A percentile compares a stretch with the other conserved stretches of the same genome.
phyloP scores from a whole-genome alignment of 2,329 filamentous ascomycete species.

The Tolypocladium ophioglossoides region DNA sequence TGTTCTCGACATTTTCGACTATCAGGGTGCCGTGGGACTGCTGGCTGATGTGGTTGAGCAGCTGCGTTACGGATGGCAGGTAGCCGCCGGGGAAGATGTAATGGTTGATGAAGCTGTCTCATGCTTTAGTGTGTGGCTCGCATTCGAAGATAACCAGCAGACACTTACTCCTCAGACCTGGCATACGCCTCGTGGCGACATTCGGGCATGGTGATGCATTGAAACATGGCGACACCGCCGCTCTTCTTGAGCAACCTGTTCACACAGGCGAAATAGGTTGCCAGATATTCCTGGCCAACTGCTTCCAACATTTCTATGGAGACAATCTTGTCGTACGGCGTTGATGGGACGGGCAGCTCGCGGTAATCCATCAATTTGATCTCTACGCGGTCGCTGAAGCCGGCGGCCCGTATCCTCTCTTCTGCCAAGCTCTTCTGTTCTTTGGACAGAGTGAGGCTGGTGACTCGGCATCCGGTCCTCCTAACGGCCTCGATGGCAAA shows the following conservation, averaged over 20 bases:
- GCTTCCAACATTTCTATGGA: slow-evolving; percentile 73
- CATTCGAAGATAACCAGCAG: not conserved
- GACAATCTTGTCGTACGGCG: slow-evolving; percentile 57
- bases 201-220: slow-evolving; percentile 71
- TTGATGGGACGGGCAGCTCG: slow-evolving; percentile 40
- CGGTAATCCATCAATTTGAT: slow-evolving; percentile 62
- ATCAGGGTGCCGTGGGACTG: slow-evolving; percentile 53
- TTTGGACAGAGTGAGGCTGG: slow-evolving; percentile 54
- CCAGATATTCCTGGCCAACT: slow-evolving; percentile 56
- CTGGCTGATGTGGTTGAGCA: slow-evolving; percentile 47
- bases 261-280: slow-evolving; percentile 56
- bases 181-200: slow-evolving; percentile 55
- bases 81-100: slow-evolving; percentile 76
- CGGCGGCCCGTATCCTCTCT: slow-evolving; percentile 48
- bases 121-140: not conserved
- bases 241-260: slow-evolving; percentile 53
- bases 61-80: slow-evolving; percentile 46
- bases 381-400: slow-evolving; percentile 49
- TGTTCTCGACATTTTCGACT: slow-evolving; percentile 59
- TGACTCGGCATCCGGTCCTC: slow-evolving; percentile 57
- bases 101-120: slow-evolving; percentile 53
- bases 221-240: slow-evolving; percentile 59
- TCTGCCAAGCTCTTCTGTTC: slow-evolving; percentile 63
- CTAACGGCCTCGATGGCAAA: slow-evolving; percentile 61
- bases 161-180: slow-evolving; percentile 48